Evolutionary conservation across 2,329 filamentous ascomycete species (phyloP), one percentile per base, ranked within the genome.

Genomic region (Metarhizium rileyi): DNA sequence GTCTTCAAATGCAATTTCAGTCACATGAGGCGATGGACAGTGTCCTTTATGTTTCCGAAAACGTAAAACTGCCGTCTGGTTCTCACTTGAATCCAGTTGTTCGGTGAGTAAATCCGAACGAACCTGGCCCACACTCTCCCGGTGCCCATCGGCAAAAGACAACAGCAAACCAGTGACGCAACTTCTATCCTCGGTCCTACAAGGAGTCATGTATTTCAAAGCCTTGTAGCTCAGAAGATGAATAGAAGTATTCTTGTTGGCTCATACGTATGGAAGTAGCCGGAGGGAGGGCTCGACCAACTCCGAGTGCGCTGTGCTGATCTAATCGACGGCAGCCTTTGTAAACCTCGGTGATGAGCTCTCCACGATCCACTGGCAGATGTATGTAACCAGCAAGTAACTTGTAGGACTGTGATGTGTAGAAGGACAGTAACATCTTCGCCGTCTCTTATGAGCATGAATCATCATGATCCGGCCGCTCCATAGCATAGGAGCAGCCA

Each of bases 61-160:
- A 18, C 35, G 16, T 20, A 38, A 38, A 38, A 38, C 35, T 20
- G 14, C 35, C 9, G 35, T 38, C 35, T 38, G 8, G 8, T 20
- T 38, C 35, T 38, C 35, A 20, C 35, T 20, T 5, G 20, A 8
- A 38, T 38, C 20, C 35, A 38, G 35, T n/a, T 8, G 9, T 38
- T 38, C 16, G 35, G 8, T 14, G 9, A 38, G 14, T 38, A 14
- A 38, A 14, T 38, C 35, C 18, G 42, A 23, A 12, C 45, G 35
- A 40, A 47, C 35, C 23, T 47, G 30, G 20, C 45, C 45, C 18
- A 47, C 45, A 41, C 45, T 47, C 4, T 47, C 45, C 22, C 45
- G 33, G 25, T 47, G 35, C 8, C 35, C 45, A 22, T 40, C 30
- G n/a, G 27, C 30, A 18, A 47, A 47, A 40, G 26, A 9, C 9